Evolutionary conservation across 2,329 filamentous ascomycete genomes (phyloP).

Genomic region (Nemania sp.): DNA sequence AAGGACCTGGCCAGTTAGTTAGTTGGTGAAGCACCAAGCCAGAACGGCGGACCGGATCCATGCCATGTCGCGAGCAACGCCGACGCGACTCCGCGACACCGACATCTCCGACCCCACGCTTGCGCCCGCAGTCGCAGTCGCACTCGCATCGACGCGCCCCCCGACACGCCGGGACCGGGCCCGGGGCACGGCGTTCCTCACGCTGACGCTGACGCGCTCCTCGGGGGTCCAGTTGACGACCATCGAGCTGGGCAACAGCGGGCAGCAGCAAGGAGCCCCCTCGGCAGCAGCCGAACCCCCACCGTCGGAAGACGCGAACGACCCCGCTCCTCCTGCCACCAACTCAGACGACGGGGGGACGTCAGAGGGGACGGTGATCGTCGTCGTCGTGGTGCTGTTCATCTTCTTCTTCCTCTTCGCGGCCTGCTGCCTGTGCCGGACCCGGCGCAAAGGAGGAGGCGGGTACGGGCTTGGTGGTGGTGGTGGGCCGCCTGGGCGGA

Average conservation of each 20-base stretch:
- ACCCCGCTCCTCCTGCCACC: background rate
- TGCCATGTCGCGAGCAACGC: background rate
- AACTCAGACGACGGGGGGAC: background rate
- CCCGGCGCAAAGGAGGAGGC: constrained; percentile 4
- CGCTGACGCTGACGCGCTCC: constrained; percentile 15
- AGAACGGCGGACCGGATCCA: background rate
- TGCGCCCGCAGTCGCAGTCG: no score
- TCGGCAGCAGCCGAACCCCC: background rate
- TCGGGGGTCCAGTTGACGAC: constrained; percentile 8
- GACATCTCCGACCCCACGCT: background rate
- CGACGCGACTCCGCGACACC: background rate
- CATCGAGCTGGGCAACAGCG: constrained; percentile 21
- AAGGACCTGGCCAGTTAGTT: no score
- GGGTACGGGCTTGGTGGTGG: background rate
- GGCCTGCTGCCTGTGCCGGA: constrained; percentile 21
- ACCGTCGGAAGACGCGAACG: background rate
- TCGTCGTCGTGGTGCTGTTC: constrained; percentile 24
- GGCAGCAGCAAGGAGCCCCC: background rate
- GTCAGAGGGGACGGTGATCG: constrained; percentile 18
- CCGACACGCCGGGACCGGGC: background rate
- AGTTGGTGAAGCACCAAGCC: no score
- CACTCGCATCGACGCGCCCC: background rate
- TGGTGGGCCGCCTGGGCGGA: constrained; percentile 1
- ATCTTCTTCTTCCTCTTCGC: constrained; percentile 25
- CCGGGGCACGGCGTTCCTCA: constrained; percentile 4